phyloP scores from a whole-genome alignment of 1,284 basidiomycete species.

The Papiliotrema flavescens region DNA sequence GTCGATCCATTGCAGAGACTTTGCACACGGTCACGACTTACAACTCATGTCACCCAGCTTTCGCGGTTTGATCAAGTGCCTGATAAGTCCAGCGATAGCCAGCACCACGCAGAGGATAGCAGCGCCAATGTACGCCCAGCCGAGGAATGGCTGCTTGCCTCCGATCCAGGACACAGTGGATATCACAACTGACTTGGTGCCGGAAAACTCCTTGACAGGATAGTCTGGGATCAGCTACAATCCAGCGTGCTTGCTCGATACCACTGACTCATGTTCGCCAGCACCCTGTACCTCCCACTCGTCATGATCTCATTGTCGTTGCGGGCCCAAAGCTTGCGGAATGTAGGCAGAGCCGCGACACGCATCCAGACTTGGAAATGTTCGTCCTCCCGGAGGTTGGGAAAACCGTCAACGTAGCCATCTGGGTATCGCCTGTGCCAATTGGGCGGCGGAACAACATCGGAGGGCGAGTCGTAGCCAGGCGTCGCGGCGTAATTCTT shows the following conservation, averaged over 20 bases:
- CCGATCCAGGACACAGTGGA: constrained; percentile 98
- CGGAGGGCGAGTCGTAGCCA: constrained; percentile 56
- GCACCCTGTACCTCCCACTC: constrained; percentile 72
- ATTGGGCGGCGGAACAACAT: constrained; percentile 89
- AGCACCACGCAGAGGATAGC: constrained; percentile 82
- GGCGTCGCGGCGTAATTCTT: constrained; percentile 72
- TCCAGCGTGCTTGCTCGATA: background rate
- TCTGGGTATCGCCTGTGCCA: constrained; percentile 72
- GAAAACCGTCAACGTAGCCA: constrained; percentile 71
- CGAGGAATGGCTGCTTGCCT: constrained; percentile 88
- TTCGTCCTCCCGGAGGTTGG: constrained; percentile 74
- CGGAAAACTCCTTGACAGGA: constrained; percentile 84
- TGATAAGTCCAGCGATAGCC: constrained; percentile 80
- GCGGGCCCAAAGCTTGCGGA: constrained; percentile 88
- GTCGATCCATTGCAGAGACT: constrained; percentile 1
- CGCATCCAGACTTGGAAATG: constrained; percentile 99
- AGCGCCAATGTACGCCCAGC: constrained; percentile 92
- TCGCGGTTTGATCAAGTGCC: constrained; percentile 90
- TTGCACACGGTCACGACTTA: constrained; percentile 12
- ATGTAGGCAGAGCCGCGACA: constrained; percentile 92
- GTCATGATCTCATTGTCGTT: constrained; percentile 75
- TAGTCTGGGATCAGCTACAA: constrained; percentile 61
- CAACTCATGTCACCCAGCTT: constrained; percentile 53
- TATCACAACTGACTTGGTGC: constrained; percentile 95
- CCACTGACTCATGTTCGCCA: constrained; percentile 70